Base-by-base conservation (phyloP, 306 rosid genomes). In the Fragaria nilgerrensis region DNA sequence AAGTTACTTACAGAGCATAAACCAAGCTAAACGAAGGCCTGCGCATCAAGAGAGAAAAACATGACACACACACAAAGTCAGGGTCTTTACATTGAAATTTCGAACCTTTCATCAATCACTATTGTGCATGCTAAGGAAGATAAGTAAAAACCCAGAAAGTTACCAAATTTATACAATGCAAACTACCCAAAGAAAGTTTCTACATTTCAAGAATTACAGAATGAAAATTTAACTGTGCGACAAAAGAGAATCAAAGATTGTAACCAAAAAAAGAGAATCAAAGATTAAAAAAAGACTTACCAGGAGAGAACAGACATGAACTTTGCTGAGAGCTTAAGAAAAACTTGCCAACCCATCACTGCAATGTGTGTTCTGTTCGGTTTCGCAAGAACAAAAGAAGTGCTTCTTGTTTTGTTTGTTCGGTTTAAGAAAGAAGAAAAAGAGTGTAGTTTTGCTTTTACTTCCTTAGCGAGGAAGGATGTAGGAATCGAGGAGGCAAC, bases 1-100 rank as follows among this genome's bases (percentile, higher is more conserved):
- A 10, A 25, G 69, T 16, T 34, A 82, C 96, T 87, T 85, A 90
- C 92, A 90, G 41, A 59, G 87, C 77, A 82, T 41, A 87, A 69
- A 85, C 75, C 83, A 88, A 79, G 70, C 62, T 68, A 72, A 90
- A 64, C 7, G 91, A 89, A 82, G 92, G 91, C 92, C 96, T 90
- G 87, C 83, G 69, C 11, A 65, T 59, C 50, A 61, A 37, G 63
- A 45, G 47, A 10, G n/a, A 1, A 34, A 76, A 43, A 20, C n/a
- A 36, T 34, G 17, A 4, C 58, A 50, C 22, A 19, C 22, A 19
- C 27, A 2, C 12, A 29, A 29, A 37, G 17, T 15, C 27, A 78
- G 66, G 39, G 17, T 50, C 45, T 52, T 52, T 4, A 10, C 16
- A 20, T 13, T 29, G 20, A 10, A 72, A 72, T 2, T 34, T 16